Evolutionary conservation across 768 basidiomycete genomes (phyloP).

Genomic region (Tricholoma hemisulphureum): DNA sequence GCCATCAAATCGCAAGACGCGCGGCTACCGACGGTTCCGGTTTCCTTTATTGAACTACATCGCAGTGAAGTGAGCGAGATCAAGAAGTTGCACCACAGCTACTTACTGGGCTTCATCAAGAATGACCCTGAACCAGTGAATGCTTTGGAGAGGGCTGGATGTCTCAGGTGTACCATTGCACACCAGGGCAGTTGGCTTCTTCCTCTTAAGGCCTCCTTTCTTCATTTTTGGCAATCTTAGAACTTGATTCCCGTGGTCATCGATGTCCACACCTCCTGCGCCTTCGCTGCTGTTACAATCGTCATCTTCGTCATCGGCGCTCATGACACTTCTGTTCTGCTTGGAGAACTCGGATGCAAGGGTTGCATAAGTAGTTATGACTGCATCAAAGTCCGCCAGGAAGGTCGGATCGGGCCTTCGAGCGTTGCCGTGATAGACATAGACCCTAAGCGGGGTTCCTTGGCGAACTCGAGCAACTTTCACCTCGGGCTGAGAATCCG

Average conservation of each 20-base stretch:
- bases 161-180: conserved; percentile 40
- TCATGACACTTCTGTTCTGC: conserved; percentile 69
- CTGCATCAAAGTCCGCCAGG: conserved; percentile 92
- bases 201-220: conserved; percentile 66
- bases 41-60: conserved; percentile 92
- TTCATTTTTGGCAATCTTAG: conserved; percentile 62
- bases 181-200: conserved; percentile 42
- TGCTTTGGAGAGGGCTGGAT: conserved; percentile 84
- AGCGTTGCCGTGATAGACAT: conserved; percentile 93
- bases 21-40: conserved; percentile 88
- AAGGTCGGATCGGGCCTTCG: conserved; percentile 83
- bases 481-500: conserved; percentile 29
- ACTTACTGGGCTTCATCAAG: conserved; percentile 94
- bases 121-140: conserved; percentile 96
- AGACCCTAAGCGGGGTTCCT: conserved; percentile 70
- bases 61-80: not conserved
- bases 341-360: conserved; percentile 93
- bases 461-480: conserved; percentile 39
- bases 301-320: conserved; percentile 72
- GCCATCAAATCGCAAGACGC: conserved; percentile 95
- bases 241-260: conserved; percentile 65
- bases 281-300: conserved; percentile 66
- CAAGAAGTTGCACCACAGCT: not conserved
- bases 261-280: conserved; percentile 59
- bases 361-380: conserved; percentile 96